Percentiles rank a stretch among this genome's conserved stretches.
Evolutionary conservation across 164 flowering plant genomes (phyloP).

Genomic region (Piper betle): DNA sequence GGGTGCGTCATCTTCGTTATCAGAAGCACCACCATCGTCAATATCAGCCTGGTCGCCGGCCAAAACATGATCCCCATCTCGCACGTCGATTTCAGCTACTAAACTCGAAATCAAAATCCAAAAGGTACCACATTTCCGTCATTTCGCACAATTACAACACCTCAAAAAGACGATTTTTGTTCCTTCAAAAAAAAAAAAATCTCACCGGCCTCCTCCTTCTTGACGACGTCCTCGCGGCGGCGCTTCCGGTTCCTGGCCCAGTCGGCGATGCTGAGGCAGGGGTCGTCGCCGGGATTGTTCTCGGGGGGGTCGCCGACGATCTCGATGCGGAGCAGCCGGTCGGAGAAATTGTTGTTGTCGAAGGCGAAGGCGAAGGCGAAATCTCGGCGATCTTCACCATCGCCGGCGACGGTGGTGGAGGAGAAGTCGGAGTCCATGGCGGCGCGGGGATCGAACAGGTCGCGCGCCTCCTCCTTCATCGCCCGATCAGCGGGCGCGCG

Average conservation of each 20-base stretch:
- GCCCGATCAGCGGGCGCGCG: neutral
- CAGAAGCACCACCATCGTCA: constrained; percentile 50
- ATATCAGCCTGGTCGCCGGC: constrained; percentile 50
- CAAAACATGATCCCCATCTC: constrained; percentile 63
- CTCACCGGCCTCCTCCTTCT: constrained; percentile 14
- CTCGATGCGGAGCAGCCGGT: constrained; percentile 16
- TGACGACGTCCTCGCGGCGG: constrained; percentile 17
- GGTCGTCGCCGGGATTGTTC: constrained; percentile 11
- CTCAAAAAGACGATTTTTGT: too few relatives aligned
- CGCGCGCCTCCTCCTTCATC: constrained; percentile 15
- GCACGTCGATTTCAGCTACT: constrained; percentile 17
- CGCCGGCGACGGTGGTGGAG: constrained; percentile 3
- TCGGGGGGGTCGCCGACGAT: constrained; percentile 12
- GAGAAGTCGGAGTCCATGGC: constrained; percentile 48
- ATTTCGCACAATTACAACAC: neutral
- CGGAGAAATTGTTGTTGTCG: constrained; percentile 16
- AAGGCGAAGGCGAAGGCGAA: constrained; percentile 8
- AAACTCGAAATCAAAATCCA: neutral
- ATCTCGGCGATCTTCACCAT: neutral
- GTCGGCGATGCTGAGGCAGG: constrained; percentile 17
- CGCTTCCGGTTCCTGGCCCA: constrained; percentile 28
- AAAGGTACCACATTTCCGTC: neutral
- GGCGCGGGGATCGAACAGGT: constrained; percentile 53
- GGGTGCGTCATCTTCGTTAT: constrained; percentile 73
- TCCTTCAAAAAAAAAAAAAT: neutral